Conservation (phyloP, 1,284 basidiomycete species). For the Microbotryomycetes sp. region DNA sequence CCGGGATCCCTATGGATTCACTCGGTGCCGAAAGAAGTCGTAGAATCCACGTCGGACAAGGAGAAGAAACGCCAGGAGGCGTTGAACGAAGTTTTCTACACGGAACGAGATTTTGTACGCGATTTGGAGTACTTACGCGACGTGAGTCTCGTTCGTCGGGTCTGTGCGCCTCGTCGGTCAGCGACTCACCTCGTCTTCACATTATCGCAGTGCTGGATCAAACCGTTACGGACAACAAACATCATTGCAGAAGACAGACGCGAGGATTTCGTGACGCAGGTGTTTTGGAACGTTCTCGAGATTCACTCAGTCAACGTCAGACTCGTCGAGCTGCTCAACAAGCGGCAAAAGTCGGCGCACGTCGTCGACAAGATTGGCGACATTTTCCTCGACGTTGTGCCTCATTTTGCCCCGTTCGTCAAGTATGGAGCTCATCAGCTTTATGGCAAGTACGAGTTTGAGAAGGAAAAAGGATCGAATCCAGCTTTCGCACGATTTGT, state of each 20-base stretch:
- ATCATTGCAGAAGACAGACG: conserved; percentile 71
- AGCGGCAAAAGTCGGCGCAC: conserved; percentile 88
- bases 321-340: conserved; percentile 86
- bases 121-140: conserved; percentile 98
- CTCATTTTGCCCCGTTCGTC: conserved; percentile 86
- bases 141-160: conserved; percentile 49
- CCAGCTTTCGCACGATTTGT: conserved; percentile 93
- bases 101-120: conserved; percentile 93
- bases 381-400: conserved; percentile 79
- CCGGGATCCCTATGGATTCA: conserved; percentile 95
- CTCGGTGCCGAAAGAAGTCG: conserved; percentile 87
- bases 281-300: conserved; percentile 97
- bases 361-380: conserved; percentile 90
- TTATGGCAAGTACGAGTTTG: conserved; percentile 98
- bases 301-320: conserved; percentile 86
- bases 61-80: conserved; percentile 98
- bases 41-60: conserved; percentile 80
- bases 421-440: conserved; percentile 93
- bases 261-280: conserved; percentile 82
- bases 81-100: conserved; percentile 98
- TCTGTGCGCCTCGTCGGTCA: neutral
- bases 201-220: conserved; percentile 72
- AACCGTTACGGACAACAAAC: conserved; percentile 65
- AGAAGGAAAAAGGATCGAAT: conserved; percentile 93
- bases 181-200: neutral